phyloP scores from a whole-genome alignment of 2,329 filamentous ascomycete species.

The Colletotrichum musae region DNA sequence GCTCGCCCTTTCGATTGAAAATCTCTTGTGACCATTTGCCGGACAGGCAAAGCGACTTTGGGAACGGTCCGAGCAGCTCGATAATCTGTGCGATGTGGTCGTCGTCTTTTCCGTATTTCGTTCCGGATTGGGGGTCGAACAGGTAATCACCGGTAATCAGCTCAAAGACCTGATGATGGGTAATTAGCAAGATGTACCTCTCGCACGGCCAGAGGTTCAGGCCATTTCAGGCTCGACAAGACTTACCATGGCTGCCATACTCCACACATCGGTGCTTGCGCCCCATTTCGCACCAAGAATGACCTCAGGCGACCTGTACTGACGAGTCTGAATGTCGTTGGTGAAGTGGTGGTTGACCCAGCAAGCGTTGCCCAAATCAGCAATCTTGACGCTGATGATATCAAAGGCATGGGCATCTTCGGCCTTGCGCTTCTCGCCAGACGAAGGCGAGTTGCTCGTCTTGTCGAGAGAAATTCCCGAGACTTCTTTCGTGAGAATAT shows the following conservation, averaged over 20 bases:
- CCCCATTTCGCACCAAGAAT: conserved; percentile 98
- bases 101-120: conserved; percentile 99
- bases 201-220: background rate
- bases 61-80: conserved; percentile 93
- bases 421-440: conserved; percentile 74
- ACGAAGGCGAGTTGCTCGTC: conserved; percentile 64
- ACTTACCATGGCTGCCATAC: conserved; percentile 97
- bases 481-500: conserved; percentile 91
- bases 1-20: conserved; percentile 96
- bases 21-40: conserved; percentile 99
- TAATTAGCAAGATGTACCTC: conserved; percentile 13
- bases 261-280: conserved; percentile 99
- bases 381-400: conserved; percentile 98
- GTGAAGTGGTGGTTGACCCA: conserved; percentile 99
- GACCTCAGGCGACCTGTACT: conserved; percentile 97
- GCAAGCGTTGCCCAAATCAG: conserved; percentile 96
- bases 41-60: conserved; percentile 89
- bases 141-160: conserved; percentile 98
- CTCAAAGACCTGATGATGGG: conserved; percentile 83
- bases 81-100: conserved; percentile 99
- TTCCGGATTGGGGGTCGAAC: conserved; percentile 97
- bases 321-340: conserved; percentile 97
- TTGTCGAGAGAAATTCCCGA: conserved; percentile 96
- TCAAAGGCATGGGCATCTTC: conserved; percentile 73
- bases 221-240: background rate